Percentiles rank a stretch among this genome's conserved stretches.
phyloP scores from a whole-genome alignment of 495 filamentous ascomycete species.

The Coniosporium apollinis region DNA sequence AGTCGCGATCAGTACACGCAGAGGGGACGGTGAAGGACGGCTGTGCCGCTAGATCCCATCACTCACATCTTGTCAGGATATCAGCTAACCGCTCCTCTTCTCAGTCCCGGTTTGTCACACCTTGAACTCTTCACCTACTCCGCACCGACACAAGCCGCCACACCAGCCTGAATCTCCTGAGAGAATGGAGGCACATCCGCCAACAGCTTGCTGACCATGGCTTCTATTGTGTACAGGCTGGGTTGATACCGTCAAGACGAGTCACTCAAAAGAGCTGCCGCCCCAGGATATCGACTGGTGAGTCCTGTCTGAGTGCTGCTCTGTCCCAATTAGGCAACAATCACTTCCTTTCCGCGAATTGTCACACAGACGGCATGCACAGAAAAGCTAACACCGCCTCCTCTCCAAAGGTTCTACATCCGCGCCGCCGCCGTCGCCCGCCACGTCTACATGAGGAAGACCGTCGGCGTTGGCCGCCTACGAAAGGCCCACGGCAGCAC shows the following conservation, averaged over 20 bases:
- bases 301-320: too few species aligned
- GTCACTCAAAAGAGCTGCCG: constrained; percentile 85
- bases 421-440: constrained; percentile 90
- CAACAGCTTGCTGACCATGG: too few species aligned
- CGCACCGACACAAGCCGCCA: too few species aligned
- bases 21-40: too few species aligned
- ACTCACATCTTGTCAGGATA: too few species aligned
- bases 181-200: too few species aligned
- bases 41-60: too few species aligned
- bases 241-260: constrained; percentile 99
- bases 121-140: too few species aligned
- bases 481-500: constrained; percentile 83
- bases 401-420: constrained; percentile 79
- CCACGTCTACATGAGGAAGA: constrained; percentile 98
- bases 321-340: not conserved
- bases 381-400: not conserved
- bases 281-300: constrained; percentile 92
- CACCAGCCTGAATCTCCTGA: constrained; percentile 22
- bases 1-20: too few species aligned
- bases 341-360: not conserved
- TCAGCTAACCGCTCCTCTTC: too few species aligned
- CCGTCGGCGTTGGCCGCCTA: constrained; percentile 87
- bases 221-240: constrained; percentile 48
- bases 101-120: too few species aligned
- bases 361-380: not conserved